phyloP scores from a whole-genome alignment of 1,139 yeast genomes.

The Yamadazyma atmosphaerica region DNA sequence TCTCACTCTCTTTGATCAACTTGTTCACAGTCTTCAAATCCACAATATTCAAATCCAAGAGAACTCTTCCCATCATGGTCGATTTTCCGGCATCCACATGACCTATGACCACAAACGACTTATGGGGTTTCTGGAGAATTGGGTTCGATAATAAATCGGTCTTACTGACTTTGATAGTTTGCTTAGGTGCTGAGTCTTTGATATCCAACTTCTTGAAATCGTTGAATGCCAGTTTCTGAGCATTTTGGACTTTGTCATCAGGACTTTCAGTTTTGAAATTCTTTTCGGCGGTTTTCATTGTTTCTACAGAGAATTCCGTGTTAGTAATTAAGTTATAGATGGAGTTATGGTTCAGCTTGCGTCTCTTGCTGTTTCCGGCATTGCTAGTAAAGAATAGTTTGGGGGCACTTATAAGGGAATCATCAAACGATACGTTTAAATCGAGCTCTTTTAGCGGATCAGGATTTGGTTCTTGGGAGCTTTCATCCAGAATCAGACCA shows the following conservation, averaged over 20 bases:
- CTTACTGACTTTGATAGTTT: slow-evolving; percentile 34
- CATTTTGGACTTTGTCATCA: slow-evolving; percentile 68
- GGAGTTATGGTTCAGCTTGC: slow-evolving; percentile 16
- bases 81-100: slow-evolving; percentile 99
- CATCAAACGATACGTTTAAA: slow-evolving; percentile 5
- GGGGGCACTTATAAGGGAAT: slow-evolving; percentile 6
- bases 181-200: slow-evolving; percentile 13
- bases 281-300: slow-evolving; percentile 43
- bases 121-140: slow-evolving; percentile 54
- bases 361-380: slow-evolving; percentile 5
- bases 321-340: slow-evolving; percentile 39
- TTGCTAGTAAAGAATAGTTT: slow-evolving; percentile 8
- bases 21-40: slow-evolving; percentile 76
- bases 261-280: slow-evolving; percentile 79
- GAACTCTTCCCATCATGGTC: slow-evolving; percentile 85
- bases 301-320: slow-evolving; percentile 48
- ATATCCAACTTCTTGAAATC: slow-evolving; percentile 31
- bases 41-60: slow-evolving; percentile 80
- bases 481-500: too few relatives aligned
- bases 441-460: too few relatives aligned
- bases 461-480: too few relatives aligned
- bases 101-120: slow-evolving; percentile 85
- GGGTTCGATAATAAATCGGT: slow-evolving; percentile 37
- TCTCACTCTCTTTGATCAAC: slow-evolving; percentile 76
- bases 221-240: slow-evolving; percentile 57